phyloP scores from a whole-genome alignment of 805 yeast species.

The Naumovozyma dairenensis region DNA sequence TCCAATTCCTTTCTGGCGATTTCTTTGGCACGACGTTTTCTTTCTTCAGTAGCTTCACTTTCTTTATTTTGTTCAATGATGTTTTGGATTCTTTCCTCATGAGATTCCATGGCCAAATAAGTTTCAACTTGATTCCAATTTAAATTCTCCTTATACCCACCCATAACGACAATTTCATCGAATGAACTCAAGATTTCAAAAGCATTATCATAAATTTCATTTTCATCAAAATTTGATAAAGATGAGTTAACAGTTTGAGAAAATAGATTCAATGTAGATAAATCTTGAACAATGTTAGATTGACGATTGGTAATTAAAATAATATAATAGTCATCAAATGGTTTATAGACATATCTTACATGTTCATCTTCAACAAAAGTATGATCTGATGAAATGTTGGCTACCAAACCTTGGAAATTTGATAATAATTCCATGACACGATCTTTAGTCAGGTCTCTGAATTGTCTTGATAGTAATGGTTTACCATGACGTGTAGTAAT shows the following conservation, averaged over 20 bases:
- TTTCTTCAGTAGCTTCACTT: slow-evolving; percentile 91
- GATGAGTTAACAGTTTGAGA: slow-evolving; percentile 71
- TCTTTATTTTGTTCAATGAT: slow-evolving; percentile 95
- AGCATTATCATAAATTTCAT: slow-evolving; percentile 72
- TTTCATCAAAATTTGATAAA: slow-evolving; percentile 64
- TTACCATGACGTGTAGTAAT: slow-evolving; percentile 91
- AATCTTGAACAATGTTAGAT: slow-evolving; percentile 88
- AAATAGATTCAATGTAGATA: slow-evolving; percentile 81
- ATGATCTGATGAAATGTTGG: slow-evolving; percentile 64
- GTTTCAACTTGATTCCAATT: slow-evolving; percentile 74
- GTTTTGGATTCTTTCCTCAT: slow-evolving; percentile 97
- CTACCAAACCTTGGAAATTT: slow-evolving; percentile 71
- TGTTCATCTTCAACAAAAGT: slow-evolving; percentile 89
- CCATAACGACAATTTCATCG: slow-evolving; percentile 85
- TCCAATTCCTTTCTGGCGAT: slow-evolving; percentile 64
- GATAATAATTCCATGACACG: slow-evolving; percentile 79
- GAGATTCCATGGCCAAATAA: slow-evolving; percentile 93
- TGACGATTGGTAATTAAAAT: slow-evolving; percentile 84
- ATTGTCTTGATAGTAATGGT: slow-evolving; percentile 85
- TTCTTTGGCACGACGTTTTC: slow-evolving; percentile 90
- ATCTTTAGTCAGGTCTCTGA: slow-evolving; percentile 73
- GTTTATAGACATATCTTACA: slow-evolving; percentile 90
- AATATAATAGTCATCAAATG: slow-evolving; percentile 86
- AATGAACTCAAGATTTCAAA: slow-evolving; percentile 86
- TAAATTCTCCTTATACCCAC: slow-evolving; percentile 86